phyloP scores from a whole-genome alignment of 2,329 filamentous ascomycete genomes.

The Botryotinia convoluta region DNA sequence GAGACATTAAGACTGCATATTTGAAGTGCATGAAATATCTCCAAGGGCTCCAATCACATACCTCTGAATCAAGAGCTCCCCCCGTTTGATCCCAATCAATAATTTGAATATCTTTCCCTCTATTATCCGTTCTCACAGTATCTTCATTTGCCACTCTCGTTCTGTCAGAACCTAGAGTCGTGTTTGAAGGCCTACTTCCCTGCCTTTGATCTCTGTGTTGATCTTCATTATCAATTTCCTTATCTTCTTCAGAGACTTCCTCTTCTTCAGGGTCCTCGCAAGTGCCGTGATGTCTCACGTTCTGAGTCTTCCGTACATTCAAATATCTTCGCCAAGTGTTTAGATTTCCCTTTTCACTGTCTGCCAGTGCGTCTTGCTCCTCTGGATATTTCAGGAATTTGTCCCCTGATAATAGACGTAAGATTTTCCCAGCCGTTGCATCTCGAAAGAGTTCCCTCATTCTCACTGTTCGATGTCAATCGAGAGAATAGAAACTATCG shows the following conservation, averaged over 20 bases:
- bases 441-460: conserved; percentile 17
- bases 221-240: background rate
- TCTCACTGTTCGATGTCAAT: background rate
- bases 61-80: conserved; percentile 47
- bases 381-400: conserved; percentile 1
- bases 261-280: background rate
- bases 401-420: background rate
- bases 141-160: background rate
- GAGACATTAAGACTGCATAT: background rate
- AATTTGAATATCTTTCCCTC: conserved; percentile 44
- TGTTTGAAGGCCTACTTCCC: background rate
- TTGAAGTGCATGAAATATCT: background rate
- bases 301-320: background rate
- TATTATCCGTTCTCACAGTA: conserved; percentile 41
- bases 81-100: conserved; percentile 46
- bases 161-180: background rate
- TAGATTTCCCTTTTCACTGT: background rate
- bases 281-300: background rate
- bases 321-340: background rate
- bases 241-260: background rate
- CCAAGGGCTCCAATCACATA: conserved; percentile 22
- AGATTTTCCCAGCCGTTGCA: background rate
- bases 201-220: background rate
- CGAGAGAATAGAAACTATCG: background rate
- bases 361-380: background rate